These are phyloP conservation scores for Tubosaeta brunneosetosa DNA, from an alignment of 768 basidiomycete genomes.

Conservation along the genomic window DNA sequence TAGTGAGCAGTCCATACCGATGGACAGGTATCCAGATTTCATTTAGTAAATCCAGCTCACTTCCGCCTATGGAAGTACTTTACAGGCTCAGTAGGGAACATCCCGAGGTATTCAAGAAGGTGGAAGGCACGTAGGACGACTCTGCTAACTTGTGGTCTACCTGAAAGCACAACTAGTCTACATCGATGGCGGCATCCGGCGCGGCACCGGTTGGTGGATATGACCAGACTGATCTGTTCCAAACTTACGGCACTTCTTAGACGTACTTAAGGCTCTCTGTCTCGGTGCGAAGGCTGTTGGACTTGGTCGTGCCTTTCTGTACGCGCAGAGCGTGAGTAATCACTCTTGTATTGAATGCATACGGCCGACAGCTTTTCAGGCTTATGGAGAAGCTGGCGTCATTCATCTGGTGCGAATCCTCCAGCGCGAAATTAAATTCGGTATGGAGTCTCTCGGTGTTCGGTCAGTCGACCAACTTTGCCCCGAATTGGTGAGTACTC, in stretches of 20 bases:
- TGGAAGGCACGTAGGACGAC: constrained; percentile 49
- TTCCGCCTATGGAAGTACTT: constrained; percentile 76
- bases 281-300: constrained; percentile 86
- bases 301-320: constrained; percentile 80
- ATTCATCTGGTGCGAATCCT: constrained; percentile 62
- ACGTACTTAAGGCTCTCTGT: constrained; percentile 87
- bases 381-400: constrained; percentile 71
- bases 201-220: constrained; percentile 62
- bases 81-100: constrained; percentile 66
- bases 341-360: background rate
- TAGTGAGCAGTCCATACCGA: constrained; percentile 43
- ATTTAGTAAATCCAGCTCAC: constrained; percentile 43
- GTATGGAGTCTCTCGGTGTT: constrained; percentile 75
- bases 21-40: background rate
- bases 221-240: background rate
- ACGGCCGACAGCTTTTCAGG: constrained; percentile 37
- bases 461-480: constrained; percentile 57
- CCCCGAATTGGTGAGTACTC: constrained; percentile 63
- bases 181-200: constrained; percentile 71
- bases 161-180: constrained; percentile 50
- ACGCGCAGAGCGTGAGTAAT: constrained; percentile 68
- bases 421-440: constrained; percentile 69
- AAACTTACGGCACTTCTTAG: constrained; percentile 29
- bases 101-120: constrained; percentile 67
- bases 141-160: background rate